Percentiles rank a stretch among this genome's conserved stretches.
phyloP scores from a whole-genome alignment of 441 rosid genomes.

The Populus tomentosa region DNA sequence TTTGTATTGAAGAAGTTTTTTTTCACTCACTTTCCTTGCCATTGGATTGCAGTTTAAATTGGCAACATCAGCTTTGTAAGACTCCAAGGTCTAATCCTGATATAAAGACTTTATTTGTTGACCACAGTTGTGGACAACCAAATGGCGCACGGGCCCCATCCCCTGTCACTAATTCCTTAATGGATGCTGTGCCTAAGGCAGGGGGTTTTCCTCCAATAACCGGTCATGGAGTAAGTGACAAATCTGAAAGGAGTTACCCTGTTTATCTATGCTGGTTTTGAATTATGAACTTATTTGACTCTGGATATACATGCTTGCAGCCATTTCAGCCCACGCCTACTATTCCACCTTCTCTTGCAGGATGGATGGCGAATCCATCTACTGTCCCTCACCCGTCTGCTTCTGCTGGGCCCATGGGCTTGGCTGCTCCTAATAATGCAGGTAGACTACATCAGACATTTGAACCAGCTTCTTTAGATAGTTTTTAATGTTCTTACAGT shows the following conservation, averaged over 20 bases:
- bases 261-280: constrained; percentile 8
- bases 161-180: constrained; percentile 71
- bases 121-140: constrained; percentile 67
- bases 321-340: constrained; percentile 70
- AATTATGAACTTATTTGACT: constrained; percentile 9
- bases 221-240: constrained; percentile 68
- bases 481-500: constrained; percentile 2
- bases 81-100: constrained; percentile 80
- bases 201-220: constrained; percentile 56
- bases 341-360: constrained; percentile 66
- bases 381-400: constrained; percentile 62
- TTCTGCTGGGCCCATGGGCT: constrained; percentile 64
- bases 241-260: background rate
- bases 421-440: constrained; percentile 53
- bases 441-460: constrained; percentile 29
- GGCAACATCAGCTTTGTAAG: constrained; percentile 89
- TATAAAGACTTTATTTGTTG: constrained; percentile 76
- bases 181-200: constrained; percentile 58
- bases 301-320: constrained; percentile 31
- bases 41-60: constrained; percentile 58
- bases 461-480: constrained; percentile 3
- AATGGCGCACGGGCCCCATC: constrained; percentile 75
- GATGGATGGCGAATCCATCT: constrained; percentile 81
- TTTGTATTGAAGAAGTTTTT: background rate
- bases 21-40: constrained; percentile 8